Evolutionary conservation across 2,329 filamentous ascomycete genomes (phyloP).

Genomic region (Neonectria ditissima): DNA sequence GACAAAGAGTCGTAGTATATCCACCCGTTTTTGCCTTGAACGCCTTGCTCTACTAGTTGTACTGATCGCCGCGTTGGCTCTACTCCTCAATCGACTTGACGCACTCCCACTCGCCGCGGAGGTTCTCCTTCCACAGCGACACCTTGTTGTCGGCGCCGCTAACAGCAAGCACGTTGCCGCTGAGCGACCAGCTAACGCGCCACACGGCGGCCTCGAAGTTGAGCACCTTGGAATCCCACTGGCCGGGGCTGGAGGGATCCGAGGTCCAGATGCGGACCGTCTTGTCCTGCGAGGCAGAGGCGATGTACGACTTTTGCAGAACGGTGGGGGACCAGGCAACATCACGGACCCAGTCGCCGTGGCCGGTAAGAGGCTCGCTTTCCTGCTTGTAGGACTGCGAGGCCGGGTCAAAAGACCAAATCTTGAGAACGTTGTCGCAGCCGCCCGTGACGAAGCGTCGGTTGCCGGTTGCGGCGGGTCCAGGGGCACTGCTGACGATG

Average conservation of each 20-base stretch:
- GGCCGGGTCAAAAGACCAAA: slow-evolving; percentile 85
- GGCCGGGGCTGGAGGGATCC: slow-evolving; percentile 68
- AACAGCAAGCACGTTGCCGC: slow-evolving; percentile 94
- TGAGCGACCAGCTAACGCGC: slow-evolving; percentile 98
- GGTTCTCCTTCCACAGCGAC: slow-evolving; percentile 97
- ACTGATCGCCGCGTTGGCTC: slow-evolving; percentile 53
- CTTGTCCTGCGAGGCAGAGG: slow-evolving; percentile 94
- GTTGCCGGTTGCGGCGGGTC: slow-evolving; percentile 70
- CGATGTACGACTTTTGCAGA: slow-evolving; percentile 95
- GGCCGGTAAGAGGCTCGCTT: slow-evolving; percentile 76
- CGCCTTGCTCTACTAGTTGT: slow-evolving; percentile 49
- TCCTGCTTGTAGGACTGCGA: slow-evolving; percentile 72
- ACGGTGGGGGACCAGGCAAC: slow-evolving; percentile 97
- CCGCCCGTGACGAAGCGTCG: slow-evolving; percentile 94
- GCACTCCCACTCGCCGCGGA: slow-evolving; percentile 96
- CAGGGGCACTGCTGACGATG: slow-evolving; percentile 78
- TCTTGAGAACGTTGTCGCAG: slow-evolving; percentile 91
- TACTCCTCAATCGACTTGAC: slow-evolving; percentile 97
- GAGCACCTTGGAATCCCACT: slow-evolving; percentile 88
- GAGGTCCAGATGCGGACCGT: slow-evolving; percentile 97
- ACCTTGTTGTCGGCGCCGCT: slow-evolving; percentile 97
- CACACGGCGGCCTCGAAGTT: slow-evolving; percentile 91
- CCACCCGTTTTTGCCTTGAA: slow-evolving; percentile 49
- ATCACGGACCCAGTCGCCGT: slow-evolving; percentile 97
- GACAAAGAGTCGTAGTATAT: slow-evolving; percentile 40